These are phyloP conservation scores for Mucor piriformis DNA, from an alignment of 371 early-diverging fungal species.

Conservation along the genomic window DNA sequence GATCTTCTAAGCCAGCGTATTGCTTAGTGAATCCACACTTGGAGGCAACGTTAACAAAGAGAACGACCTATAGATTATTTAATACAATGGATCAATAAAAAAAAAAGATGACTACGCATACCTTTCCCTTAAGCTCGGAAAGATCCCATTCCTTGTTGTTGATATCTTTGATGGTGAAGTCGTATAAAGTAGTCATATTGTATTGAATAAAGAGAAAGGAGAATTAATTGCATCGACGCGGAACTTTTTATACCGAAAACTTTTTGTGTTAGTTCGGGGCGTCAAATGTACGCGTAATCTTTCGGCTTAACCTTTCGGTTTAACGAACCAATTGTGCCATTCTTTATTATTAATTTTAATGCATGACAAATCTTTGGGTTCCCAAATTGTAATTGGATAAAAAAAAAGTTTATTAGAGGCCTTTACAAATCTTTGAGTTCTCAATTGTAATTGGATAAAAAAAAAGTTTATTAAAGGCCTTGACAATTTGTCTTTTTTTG, in stretches of 20 bases:
- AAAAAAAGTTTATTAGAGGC: background rate
- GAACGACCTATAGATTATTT: slow-evolving; percentile 59
- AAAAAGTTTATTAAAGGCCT: background rate
- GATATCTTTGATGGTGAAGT: slow-evolving; percentile 37
- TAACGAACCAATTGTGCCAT: too few relatives aligned
- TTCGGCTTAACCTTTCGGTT: too few relatives aligned
- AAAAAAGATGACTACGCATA: background rate
- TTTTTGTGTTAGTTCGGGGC: background rate
- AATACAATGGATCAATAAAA: too few relatives aligned
- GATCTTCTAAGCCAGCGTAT: slow-evolving; percentile 77
- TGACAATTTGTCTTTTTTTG: background rate
- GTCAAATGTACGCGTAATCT: too few relatives aligned
- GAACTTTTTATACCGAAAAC: background rate
- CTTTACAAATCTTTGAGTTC: too few relatives aligned
- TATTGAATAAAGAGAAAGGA: slow-evolving; percentile 2
- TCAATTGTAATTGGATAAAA: too few relatives aligned
- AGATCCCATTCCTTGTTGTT: slow-evolving; percentile 31
- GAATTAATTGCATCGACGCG: background rate
- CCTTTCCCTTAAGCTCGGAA: slow-evolving; percentile 35
- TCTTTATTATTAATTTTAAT: too few relatives aligned
- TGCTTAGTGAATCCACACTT: slow-evolving; percentile 94
- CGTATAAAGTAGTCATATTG: slow-evolving; percentile 33
- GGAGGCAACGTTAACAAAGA: slow-evolving; percentile 93
- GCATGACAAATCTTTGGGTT: too few relatives aligned
- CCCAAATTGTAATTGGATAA: too few relatives aligned